A percentile compares a stretch with the other conserved stretches of the same genome.
These are phyloP conservation scores for Kernera saxatilis DNA, from an alignment of 345 rosid species.

Conservation along the genomic window DNA sequence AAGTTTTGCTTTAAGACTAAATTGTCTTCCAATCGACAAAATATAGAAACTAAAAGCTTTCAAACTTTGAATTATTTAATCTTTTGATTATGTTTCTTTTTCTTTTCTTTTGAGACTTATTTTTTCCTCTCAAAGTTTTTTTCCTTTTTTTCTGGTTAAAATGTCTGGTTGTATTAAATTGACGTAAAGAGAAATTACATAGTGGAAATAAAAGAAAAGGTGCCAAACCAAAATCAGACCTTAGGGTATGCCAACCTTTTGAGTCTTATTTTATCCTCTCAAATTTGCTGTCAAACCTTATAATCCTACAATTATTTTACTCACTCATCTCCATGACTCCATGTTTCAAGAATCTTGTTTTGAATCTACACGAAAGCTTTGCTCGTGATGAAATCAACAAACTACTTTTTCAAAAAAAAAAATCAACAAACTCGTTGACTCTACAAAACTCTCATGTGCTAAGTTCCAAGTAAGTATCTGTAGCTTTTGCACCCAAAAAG, in stretches of 20 bases:
- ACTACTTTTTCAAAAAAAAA: too few species aligned
- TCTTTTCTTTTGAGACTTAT: background rate
- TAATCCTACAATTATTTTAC: background rate
- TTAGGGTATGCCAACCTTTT: constrained; percentile 10
- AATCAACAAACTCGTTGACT: constrained; percentile 14
- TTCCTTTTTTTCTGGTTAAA: background rate
- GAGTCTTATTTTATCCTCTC: constrained; percentile 10
- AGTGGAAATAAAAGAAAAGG: constrained; percentile 7
- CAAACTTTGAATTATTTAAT: background rate
- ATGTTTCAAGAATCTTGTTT: constrained; percentile 12
- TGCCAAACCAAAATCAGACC: constrained; percentile 1
- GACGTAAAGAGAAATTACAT: background rate
- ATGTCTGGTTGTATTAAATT: background rate
- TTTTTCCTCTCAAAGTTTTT: background rate
- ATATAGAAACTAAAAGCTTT: background rate
- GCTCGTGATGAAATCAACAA: background rate
- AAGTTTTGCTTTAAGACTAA: background rate
- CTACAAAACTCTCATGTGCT: background rate
- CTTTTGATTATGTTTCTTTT: background rate
- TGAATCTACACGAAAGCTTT: background rate
- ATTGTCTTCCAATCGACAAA: background rate
- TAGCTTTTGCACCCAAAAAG: background rate
- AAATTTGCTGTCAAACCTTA: constrained; percentile 14
- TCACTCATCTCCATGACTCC: background rate
- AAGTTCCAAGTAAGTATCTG: background rate